Base-by-base conservation (phyloP, 2,329 filamentous ascomycete species). In the Aschersonia sp. region DNA sequence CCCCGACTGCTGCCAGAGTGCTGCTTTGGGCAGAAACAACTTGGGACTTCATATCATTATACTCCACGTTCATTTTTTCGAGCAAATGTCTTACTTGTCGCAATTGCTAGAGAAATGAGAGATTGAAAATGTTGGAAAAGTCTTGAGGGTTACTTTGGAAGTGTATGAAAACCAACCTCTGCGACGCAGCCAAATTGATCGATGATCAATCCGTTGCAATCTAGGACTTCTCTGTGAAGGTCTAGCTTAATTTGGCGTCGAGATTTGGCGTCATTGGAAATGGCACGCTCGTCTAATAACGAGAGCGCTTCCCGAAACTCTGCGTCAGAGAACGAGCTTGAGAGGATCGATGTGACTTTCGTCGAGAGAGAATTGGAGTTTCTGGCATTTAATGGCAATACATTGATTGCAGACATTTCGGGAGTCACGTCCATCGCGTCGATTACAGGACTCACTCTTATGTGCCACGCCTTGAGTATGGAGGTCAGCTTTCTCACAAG, bases 211-310 rank as follows among this genome's bases (percentile, higher is more conserved):
- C 85, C 88, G 77, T 97, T 95, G 65, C 84, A 88, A 53, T 90
- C 79, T 48, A 97, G 89, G 39, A 95, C 85, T 59, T 97, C 89
- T 62, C 84, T 90, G 61, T 97, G 88, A 1, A 94, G 73, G 59
- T 94, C 81, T 1, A 94, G 66, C 12, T 89, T 80, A 12, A 97
- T 67, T 49, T 86, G 82, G 5, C 90, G 79, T 46, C 92, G 77
- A 3, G 81, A 83, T 54, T 89, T 84, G 8, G 85, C 74, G 10
- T 79, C 86, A 60, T 94, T 95, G 48, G 74, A 69, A 11, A 88
- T 63, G 1, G 74, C 73, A 37, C 85, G 76, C 45, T 77, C 69
- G 64, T 95, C 90, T 22, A 97, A 69, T 1, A 92, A 78, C 46
- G 77, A 71, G 32, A 98, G 68, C 11, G 88, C 83, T 69, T 94